phyloP scores from a whole-genome alignment of 768 basidiomycete species.

The Lactifluus piperatus region DNA sequence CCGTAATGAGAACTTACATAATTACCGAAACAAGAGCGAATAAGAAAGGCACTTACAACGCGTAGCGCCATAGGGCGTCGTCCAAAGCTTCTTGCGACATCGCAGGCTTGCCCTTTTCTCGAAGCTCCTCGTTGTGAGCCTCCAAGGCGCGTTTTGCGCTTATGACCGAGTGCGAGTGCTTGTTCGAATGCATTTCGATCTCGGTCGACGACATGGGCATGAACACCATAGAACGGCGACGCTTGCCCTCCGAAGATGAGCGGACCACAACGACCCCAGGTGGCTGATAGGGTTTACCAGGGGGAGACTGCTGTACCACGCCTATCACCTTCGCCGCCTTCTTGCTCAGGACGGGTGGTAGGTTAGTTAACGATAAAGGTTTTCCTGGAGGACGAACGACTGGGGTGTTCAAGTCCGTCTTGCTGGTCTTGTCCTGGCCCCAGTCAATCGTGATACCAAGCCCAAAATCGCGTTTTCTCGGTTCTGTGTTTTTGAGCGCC shows the following conservation, averaged over 20 bases:
- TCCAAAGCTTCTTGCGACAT: slow-evolving; percentile 28
- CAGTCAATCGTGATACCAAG: slow-evolving; percentile 28
- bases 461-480: slow-evolving; percentile 27
- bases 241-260: background rate
- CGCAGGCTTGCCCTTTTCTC: slow-evolving; percentile 20
- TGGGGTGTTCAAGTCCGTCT: slow-evolving; percentile 20
- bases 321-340: slow-evolving; percentile 36
- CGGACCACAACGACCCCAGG: slow-evolving; percentile 46
- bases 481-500: slow-evolving; percentile 17
- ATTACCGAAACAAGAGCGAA: background rate
- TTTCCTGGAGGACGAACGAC: slow-evolving; percentile 24
- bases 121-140: slow-evolving; percentile 36
- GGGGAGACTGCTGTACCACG: slow-evolving; percentile 4
- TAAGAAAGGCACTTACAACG: slow-evolving; percentile 35
- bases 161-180: slow-evolving; percentile 55
- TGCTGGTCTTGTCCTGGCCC: slow-evolving; percentile 29
- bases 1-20: background rate
- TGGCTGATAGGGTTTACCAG: slow-evolving; percentile 36
- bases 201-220: slow-evolving; percentile 48
- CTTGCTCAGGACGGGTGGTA: slow-evolving; percentile 23
- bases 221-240: slow-evolving; percentile 47
- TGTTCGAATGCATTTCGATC: slow-evolving; percentile 70
- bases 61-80: slow-evolving; percentile 47
- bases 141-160: slow-evolving; percentile 51
- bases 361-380: slow-evolving; percentile 1